These are phyloP conservation scores for Typha latifolia DNA, from an alignment of 176 grass and related monocot genomes.

Conservation along the genomic window DNA sequence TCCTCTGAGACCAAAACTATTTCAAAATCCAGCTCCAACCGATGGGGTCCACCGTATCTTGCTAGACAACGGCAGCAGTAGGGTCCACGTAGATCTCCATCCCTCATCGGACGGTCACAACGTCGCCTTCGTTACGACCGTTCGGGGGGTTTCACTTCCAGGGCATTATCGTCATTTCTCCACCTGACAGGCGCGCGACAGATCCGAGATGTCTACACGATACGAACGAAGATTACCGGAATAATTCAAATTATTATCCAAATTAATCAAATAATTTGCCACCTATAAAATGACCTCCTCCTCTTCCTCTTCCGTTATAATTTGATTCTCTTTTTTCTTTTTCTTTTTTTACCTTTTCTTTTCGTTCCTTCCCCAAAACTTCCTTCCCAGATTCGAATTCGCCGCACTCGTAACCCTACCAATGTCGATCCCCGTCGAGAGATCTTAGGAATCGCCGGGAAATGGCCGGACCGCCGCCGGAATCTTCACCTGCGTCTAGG, in stretches of 20 bases:
- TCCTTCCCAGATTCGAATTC: background rate
- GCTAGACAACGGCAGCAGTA: background rate
- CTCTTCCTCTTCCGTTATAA: background rate
- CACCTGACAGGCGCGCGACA: background rate
- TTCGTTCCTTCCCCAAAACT: background rate
- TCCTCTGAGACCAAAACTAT: too few species aligned
- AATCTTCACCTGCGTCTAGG: too few species aligned
- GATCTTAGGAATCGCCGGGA: background rate
- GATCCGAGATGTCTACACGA: too few species aligned
- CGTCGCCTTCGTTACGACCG: conserved; percentile 7
- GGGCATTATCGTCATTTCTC: background rate
- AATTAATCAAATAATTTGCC: too few species aligned
- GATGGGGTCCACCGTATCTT: conserved; percentile 21
- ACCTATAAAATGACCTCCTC: background rate
- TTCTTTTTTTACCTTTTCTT: background rate
- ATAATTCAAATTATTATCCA: too few species aligned
- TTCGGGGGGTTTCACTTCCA: background rate
- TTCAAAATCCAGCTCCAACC: too few species aligned
- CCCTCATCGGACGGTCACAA: conserved; percentile 13
- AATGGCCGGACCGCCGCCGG: conserved; percentile 21
- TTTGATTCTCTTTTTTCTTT: background rate
- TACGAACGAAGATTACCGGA: too few species aligned
- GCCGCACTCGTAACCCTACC: background rate
- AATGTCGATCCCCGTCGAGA: conserved; percentile 9
- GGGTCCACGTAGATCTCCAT: background rate